Conservation (phyloP, 306 rosid genomes). For the Lablab purpureus region DNA sequence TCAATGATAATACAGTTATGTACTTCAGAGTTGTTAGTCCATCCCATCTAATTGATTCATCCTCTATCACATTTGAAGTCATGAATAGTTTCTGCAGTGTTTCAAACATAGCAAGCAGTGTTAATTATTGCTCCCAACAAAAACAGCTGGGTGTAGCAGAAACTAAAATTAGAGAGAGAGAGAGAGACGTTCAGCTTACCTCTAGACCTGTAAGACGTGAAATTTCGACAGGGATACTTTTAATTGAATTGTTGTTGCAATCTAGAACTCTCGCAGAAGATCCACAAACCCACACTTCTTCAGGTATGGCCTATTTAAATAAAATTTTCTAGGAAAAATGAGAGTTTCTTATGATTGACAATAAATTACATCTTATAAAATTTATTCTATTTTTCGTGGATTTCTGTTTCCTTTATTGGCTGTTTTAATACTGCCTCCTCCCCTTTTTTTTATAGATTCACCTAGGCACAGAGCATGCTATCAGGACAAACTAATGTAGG, state of each 20-base stretch:
- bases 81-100: slow-evolving; percentile 70
- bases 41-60: slow-evolving; percentile 75
- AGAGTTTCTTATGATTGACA: slow-evolving; percentile 32
- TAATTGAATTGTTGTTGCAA: slow-evolving; percentile 68
- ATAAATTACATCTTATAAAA: slow-evolving; percentile 16
- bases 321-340: slow-evolving; percentile 15
- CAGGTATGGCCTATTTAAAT: slow-evolving; percentile 73
- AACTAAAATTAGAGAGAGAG: background rate
- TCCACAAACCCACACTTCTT: slow-evolving; percentile 82
- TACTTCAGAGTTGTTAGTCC: slow-evolving; percentile 64
- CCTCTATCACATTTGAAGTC: slow-evolving; percentile 62
- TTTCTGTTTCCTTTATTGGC: background rate
- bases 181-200: slow-evolving; percentile 53
- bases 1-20: slow-evolving; percentile 70
- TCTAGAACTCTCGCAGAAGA: slow-evolving; percentile 74
- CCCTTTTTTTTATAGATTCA: slow-evolving; percentile 22
- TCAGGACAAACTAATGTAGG: background rate
- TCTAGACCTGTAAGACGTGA: slow-evolving; percentile 60
- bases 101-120: slow-evolving; percentile 35
- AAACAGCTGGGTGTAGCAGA: slow-evolving; percentile 11
- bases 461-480: slow-evolving; percentile 2
- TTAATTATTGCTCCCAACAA: slow-evolving; percentile 9
- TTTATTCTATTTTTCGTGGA: background rate
- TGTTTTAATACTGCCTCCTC: slow-evolving; percentile 8
- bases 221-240: slow-evolving; percentile 63